Conservation (phyloP, 2,329 filamentous ascomycete genomes). For the Stenocarpella maydis region DNA sequence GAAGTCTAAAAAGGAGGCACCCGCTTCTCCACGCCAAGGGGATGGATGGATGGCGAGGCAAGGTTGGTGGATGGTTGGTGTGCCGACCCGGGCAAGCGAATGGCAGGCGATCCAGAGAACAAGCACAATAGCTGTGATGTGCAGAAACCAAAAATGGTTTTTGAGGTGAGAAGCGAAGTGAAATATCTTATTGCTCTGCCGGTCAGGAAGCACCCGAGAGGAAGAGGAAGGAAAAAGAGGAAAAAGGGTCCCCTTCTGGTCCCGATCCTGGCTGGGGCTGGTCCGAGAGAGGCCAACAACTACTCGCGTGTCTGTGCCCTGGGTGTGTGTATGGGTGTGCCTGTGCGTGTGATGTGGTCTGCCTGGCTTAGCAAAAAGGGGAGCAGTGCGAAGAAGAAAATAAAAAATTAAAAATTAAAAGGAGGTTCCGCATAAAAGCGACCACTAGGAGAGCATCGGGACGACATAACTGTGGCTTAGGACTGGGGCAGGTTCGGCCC, state of each 20-base stretch:
- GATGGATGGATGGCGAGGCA: slow-evolving; percentile 15
- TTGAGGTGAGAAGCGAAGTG: slow-evolving; percentile 20
- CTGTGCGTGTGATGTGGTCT: not conserved
- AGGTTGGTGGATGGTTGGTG: slow-evolving; percentile 25
- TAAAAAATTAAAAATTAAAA: too few species aligned
- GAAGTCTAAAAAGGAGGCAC: slow-evolving; percentile 27
- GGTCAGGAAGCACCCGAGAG: slow-evolving; percentile 19
- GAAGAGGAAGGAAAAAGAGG: not conserved
- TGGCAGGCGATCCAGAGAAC: slow-evolving; percentile 14
- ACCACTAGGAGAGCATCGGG: slow-evolving; percentile 20
- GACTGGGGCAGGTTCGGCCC: slow-evolving; percentile 11
- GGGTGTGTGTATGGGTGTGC: too few species aligned
- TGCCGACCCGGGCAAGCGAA: slow-evolving; percentile 18
- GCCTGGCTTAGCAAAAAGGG: slow-evolving; percentile 16
- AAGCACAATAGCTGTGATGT: slow-evolving; percentile 9
- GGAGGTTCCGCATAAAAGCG: slow-evolving; percentile 34
- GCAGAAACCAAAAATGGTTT: slow-evolving; percentile 7
- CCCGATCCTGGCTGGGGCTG: slow-evolving; percentile 15
- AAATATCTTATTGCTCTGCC: slow-evolving; percentile 11
- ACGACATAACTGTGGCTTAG: slow-evolving; percentile 32
- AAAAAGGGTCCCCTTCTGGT: slow-evolving; percentile 19
- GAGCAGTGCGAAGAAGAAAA: not conserved
- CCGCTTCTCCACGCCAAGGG: slow-evolving; percentile 27
- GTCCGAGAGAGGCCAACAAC: slow-evolving; percentile 27
- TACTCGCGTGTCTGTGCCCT: not conserved